phyloP scores from a whole-genome alignment of 1,139 yeast genomes.

The Yamadazyma kanchanaburiensis region DNA sequence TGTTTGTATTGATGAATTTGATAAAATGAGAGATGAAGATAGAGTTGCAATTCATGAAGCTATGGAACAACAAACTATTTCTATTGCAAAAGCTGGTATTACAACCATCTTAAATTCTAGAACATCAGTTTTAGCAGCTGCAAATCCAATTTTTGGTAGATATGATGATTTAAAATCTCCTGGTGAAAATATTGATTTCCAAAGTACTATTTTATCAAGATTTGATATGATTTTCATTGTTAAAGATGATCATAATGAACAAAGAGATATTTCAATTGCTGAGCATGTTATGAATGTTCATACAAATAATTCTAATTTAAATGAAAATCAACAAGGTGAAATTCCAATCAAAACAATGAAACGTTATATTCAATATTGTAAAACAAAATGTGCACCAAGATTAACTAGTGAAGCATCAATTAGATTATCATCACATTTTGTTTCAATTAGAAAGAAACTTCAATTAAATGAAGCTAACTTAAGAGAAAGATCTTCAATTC shows the following conservation, averaged over 20 bases:
- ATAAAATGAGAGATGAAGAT: constrained; percentile 98
- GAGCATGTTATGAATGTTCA: constrained; percentile 94
- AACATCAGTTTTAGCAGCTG: constrained; percentile 96
- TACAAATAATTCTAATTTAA: constrained; percentile 56
- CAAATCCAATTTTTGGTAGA: constrained; percentile 95
- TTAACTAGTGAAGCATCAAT: constrained; percentile 88
- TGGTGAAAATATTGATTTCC: constrained; percentile 97
- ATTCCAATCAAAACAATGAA: constrained; percentile 90
- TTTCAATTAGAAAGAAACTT: constrained; percentile 80
- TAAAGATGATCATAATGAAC: constrained; percentile 89
- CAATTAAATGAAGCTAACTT: constrained; percentile 78
- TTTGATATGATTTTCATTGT: constrained; percentile 98
- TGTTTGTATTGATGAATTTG: constrained; percentile 98
- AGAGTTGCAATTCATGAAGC: constrained; percentile 99
- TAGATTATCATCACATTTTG: constrained; percentile 90
- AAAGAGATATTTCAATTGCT: constrained; percentile 86
- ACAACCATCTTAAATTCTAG: constrained; percentile 94
- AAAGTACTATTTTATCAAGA: constrained; percentile 92
- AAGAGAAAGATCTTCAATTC: constrained; percentile 90
- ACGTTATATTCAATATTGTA: constrained; percentile 87
- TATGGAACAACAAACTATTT: constrained; percentile 98
- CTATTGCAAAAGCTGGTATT: constrained; percentile 99
- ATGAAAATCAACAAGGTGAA: constrained; percentile 71
- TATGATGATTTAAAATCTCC: constrained; percentile 95
- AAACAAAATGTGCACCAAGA: constrained; percentile 88